Evolutionary conservation across 352 stramenopile species (phyloP).

Genomic region (Pythium diclinum): DNA sequence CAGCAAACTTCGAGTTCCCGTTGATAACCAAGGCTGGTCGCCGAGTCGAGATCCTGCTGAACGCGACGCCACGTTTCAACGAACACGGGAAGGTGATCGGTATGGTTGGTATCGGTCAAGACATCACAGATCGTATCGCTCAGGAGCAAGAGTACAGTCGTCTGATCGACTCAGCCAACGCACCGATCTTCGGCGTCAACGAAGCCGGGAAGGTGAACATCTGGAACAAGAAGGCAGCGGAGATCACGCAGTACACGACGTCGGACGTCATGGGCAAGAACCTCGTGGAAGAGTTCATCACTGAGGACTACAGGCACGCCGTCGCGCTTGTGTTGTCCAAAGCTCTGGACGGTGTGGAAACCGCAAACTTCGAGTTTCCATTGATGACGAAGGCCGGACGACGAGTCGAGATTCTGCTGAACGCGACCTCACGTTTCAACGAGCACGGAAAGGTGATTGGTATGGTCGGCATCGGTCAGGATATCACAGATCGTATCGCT

Average conservation of each 20-base stretch:
- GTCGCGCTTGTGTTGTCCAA: not conserved
- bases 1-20: conserved; percentile 23
- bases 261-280: not conserved
- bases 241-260: not conserved
- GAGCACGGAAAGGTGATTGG: conserved; percentile 31
- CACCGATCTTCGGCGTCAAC: not conserved
- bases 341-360: not conserved
- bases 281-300: not conserved
- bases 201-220: not conserved
- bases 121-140: conserved; percentile 56
- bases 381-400: conserved; percentile 35
- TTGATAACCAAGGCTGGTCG: conserved; percentile 36
- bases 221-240: conserved; percentile 8
- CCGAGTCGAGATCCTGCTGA: conserved; percentile 46
- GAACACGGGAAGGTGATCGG: conserved; percentile 61
- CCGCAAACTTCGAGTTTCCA: conserved; percentile 20
- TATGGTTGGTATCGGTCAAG: conserved; percentile 67
- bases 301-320: not conserved
- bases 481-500: conserved; percentile 16
- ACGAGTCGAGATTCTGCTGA: conserved; percentile 31
- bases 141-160: conserved; percentile 44
- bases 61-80: conserved; percentile 41
- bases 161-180: not conserved
- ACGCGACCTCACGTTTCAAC: conserved; percentile 31
- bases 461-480: conserved; percentile 33